Conservation (phyloP, 2,329 filamentous ascomycete genomes). For the Monilinia laxa region DNA sequence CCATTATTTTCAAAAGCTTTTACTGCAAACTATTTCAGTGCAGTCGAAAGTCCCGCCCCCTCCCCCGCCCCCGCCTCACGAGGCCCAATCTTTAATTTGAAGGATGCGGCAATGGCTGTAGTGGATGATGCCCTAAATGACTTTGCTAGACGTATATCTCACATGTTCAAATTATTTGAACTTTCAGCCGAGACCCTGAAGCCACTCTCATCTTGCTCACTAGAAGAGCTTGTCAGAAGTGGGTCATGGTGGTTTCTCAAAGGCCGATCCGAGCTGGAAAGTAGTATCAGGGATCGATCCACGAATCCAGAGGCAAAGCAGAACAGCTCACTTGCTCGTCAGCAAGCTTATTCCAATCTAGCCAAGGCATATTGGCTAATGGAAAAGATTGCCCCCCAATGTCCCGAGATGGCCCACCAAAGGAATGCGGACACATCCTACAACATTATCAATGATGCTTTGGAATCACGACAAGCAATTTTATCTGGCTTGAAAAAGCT, state of each 20-base stretch:
- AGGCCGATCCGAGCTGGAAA: constrained; percentile 74
- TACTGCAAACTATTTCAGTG: constrained; percentile 3
- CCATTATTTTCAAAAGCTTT: not conserved
- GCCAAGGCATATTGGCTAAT: constrained; percentile 85
- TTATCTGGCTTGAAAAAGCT: constrained; percentile 69
- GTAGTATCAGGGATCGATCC: constrained; percentile 64
- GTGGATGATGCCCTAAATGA: constrained; percentile 64
- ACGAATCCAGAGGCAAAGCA: constrained; percentile 53
- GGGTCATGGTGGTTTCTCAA: constrained; percentile 88
- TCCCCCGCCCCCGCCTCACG: constrained; percentile 23
- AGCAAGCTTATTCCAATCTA: constrained; percentile 82
- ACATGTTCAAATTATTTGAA: constrained; percentile 73
- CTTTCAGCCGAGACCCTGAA: constrained; percentile 73
- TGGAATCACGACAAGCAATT: constrained; percentile 54
- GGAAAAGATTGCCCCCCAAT: constrained; percentile 47
- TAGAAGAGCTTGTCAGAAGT: constrained; percentile 68
- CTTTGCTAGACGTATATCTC: constrained; percentile 69
- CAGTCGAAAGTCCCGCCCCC: constrained; percentile 21
- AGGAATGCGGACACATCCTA: constrained; percentile 28
- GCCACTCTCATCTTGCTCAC: constrained; percentile 61
- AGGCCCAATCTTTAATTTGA: constrained; percentile 30
- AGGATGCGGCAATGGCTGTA: constrained; percentile 33
- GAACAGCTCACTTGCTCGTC: constrained; percentile 55
- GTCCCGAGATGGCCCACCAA: constrained; percentile 29
- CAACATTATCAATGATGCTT: constrained; percentile 44